A percentile compares a stretch with the other conserved stretches of the same genome.
These are phyloP conservation scores for Puccinia hordei DNA, from an alignment of 1,284 basidiomycete species.

Conservation along the genomic window DNA sequence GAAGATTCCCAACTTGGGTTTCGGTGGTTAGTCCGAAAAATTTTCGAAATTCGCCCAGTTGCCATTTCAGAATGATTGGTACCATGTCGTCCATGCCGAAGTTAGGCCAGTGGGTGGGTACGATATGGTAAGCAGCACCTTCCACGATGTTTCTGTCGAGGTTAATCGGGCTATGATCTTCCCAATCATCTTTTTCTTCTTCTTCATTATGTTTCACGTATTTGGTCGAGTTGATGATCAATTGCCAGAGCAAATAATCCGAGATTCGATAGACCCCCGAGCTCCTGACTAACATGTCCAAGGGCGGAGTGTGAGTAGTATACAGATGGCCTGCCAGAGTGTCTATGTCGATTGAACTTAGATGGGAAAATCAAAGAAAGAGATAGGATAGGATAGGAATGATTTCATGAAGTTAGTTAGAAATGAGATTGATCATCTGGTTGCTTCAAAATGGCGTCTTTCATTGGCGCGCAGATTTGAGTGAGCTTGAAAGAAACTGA, in stretches of 20 bases:
- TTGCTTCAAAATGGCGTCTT: background rate
- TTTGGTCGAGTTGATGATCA: constrained; percentile 56
- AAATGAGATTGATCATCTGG: background rate
- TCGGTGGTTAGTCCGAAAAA: too few relatives aligned
- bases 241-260: constrained; percentile 95
- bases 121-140: constrained; percentile 86
- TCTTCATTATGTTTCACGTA: constrained; percentile 2
- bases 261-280: constrained; percentile 86
- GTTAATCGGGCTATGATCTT: background rate
- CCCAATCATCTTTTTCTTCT: too few relatives aligned
- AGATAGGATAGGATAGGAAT: background rate
- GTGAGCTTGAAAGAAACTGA: too few relatives aligned
- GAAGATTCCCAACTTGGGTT: too few relatives aligned
- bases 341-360: constrained; percentile 67
- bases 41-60: constrained; percentile 58
- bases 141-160: constrained; percentile 68
- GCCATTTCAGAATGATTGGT: constrained; percentile 82
- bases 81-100: constrained; percentile 85
- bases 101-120: constrained; percentile 85
- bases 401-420: constrained; percentile 41
- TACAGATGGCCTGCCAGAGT: constrained; percentile 70
- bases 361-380: background rate
- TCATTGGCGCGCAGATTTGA: background rate
- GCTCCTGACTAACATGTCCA: constrained; percentile 89
- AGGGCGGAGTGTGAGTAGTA: constrained; percentile 68